phyloP scores from a whole-genome alignment of 176 grass and related monocot genomes.

The Bolboschoenus planiculmis region DNA sequence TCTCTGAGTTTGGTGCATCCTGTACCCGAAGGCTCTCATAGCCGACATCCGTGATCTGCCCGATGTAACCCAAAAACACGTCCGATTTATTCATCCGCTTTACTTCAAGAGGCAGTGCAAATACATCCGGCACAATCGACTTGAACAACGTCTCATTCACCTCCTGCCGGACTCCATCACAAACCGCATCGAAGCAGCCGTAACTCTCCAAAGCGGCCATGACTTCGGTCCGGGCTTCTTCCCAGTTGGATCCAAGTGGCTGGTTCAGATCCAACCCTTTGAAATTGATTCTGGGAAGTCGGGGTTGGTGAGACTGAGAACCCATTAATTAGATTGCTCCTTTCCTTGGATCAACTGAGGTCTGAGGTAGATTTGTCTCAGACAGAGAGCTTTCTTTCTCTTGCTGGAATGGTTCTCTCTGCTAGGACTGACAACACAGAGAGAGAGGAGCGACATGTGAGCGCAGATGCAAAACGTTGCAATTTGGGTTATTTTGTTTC shows the following conservation, averaged over 20 bases:
- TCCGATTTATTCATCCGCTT: conserved; percentile 23
- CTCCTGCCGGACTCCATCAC: conserved; percentile 26
- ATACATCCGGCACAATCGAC: conserved; percentile 30
- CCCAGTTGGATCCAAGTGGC: conserved; percentile 32
- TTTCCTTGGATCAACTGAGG: conserved; percentile 5
- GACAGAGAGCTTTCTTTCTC: not conserved
- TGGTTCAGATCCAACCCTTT: not conserved
- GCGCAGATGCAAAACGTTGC: too few relatives aligned
- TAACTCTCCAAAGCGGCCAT: conserved; percentile 31
- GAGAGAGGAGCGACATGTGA: too few relatives aligned
- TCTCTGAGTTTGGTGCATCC: not conserved
- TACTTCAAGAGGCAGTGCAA: conserved; percentile 33
- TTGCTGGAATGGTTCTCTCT: not conserved
- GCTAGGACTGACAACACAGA: too few relatives aligned
- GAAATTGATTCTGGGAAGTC: conserved; percentile 16
- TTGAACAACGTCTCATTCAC: conserved; percentile 28
- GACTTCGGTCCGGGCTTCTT: conserved; percentile 18
- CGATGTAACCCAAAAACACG: conserved; percentile 31
- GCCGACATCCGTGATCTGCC: conserved; percentile 20
- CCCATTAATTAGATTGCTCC: not conserved
- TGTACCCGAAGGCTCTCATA: conserved; percentile 40
- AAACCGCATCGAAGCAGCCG: conserved; percentile 37
- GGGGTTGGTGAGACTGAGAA: conserved; percentile 4
- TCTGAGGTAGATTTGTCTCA: not conserved
- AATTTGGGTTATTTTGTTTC: too few relatives aligned